phyloP scores from a whole-genome alignment of 257 asterid species.

The Capsicum chinense region DNA sequence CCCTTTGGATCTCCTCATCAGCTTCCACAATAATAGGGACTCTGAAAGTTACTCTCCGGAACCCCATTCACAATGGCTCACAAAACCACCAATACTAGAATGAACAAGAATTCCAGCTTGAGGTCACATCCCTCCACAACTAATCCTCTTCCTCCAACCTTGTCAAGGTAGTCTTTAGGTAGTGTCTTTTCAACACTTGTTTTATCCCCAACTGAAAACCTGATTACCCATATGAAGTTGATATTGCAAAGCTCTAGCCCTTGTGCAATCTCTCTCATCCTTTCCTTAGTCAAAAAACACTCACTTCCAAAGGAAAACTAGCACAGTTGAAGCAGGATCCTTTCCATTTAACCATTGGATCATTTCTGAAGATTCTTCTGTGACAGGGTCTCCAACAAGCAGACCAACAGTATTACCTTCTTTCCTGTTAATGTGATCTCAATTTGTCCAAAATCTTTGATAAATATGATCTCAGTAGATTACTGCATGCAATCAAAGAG shows the following conservation, averaged over 20 bases:
- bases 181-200: neutral
- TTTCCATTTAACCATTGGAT: neutral
- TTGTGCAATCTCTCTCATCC: neutral
- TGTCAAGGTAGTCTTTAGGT: neutral
- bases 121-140: neutral
- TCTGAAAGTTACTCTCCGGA: neutral
- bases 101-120: neutral
- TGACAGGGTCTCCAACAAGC: neutral
- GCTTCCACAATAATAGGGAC: neutral
- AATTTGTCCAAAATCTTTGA: neutral
- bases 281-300: neutral
- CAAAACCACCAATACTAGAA: neutral
- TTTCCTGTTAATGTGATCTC: neutral
- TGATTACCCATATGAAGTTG: constrained; percentile 9
- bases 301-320: neutral
- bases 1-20: neutral
- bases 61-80: neutral
- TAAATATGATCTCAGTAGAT: neutral
- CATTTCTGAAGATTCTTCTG: no score
- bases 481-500: neutral
- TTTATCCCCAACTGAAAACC: neutral
- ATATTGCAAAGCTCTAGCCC: neutral
- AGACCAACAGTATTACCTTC: neutral
- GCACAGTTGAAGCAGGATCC: neutral
- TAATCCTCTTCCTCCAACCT: neutral